These are phyloP conservation scores for Bathelium albidoporum DNA, from an alignment of 495 filamentous ascomycete species.

Conservation along the genomic window DNA sequence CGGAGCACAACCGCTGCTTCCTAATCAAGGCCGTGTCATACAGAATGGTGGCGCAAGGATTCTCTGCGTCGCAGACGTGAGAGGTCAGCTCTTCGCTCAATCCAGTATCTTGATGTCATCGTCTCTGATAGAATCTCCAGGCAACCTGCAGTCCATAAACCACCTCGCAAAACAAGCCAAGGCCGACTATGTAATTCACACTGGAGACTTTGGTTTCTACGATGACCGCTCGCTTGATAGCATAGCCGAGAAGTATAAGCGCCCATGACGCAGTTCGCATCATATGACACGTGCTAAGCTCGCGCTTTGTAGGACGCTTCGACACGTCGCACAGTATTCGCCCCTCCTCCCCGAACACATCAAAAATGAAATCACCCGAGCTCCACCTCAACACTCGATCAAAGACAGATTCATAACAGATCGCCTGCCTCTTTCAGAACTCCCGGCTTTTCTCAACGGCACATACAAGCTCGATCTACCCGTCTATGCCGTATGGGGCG, in stretches of 20 bases:
- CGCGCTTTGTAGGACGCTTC: constrained; percentile 61
- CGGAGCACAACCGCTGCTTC: constrained; percentile 40
- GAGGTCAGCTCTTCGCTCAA: constrained; percentile 48
- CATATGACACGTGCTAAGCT: constrained; percentile 11
- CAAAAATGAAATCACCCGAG: constrained; percentile 73
- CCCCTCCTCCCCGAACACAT: constrained; percentile 78
- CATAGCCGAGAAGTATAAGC: constrained; percentile 91
- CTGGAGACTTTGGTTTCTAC: constrained; percentile 98
- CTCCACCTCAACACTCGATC: constrained; percentile 51
- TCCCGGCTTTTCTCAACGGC: constrained; percentile 82
- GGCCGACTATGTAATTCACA: constrained; percentile 95
- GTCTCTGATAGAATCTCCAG: constrained; percentile 39
- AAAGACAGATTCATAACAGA: constrained; percentile 71
- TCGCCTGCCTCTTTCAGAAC: constrained; percentile 88
- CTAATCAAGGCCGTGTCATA: constrained; percentile 63
- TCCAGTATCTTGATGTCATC: constrained; percentile 18
- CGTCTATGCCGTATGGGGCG: constrained; percentile 98
- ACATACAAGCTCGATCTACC: constrained; percentile 84
- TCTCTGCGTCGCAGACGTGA: constrained; percentile 92
- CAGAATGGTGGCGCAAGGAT: constrained; percentile 78
- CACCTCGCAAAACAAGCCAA: constrained; percentile 86
- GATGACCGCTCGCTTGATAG: constrained; percentile 91
- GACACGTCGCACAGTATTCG: constrained; percentile 97
- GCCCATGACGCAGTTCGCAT: background rate
- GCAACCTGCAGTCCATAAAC: constrained; percentile 91